phyloP scores from a whole-genome alignment of 441 rosid genomes.

The Erodium moschatum region DNA sequence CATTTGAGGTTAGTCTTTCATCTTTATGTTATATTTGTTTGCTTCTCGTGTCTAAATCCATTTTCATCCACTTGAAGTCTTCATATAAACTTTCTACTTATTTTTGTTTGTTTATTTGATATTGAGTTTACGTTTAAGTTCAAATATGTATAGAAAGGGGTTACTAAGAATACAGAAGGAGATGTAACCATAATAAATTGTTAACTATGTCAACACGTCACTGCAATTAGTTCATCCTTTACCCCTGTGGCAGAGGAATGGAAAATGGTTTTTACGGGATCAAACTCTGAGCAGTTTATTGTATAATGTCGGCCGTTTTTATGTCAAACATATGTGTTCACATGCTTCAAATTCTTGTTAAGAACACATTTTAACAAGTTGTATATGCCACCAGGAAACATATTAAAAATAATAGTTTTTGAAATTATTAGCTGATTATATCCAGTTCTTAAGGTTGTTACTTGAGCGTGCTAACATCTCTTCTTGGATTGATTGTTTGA shows the following conservation, averaged over 20 bases:
- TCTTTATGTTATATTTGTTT: constrained; percentile 22
- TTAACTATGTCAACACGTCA: neutral
- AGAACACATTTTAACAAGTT: neutral
- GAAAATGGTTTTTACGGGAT: neutral
- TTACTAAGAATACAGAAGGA: constrained; percentile 18
- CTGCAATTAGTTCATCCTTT: neutral
- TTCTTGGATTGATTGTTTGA: neutral
- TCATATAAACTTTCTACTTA: constrained; percentile 19
- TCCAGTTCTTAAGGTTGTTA: neutral
- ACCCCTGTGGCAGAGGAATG: neutral
- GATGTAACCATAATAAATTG: neutral
- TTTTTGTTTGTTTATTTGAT: constrained; percentile 26
- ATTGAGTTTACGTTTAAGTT: constrained; percentile 22
- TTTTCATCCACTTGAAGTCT: neutral
- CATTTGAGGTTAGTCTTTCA: constrained; percentile 18
- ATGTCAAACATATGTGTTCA: neutral
- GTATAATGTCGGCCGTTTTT: neutral
- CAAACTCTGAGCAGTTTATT: neutral
- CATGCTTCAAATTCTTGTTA: neutral
- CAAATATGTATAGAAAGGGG: constrained; percentile 26
- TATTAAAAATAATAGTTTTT: neutral
- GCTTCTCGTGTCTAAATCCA: neutral
- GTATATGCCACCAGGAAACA: neutral
- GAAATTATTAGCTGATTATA: neutral
- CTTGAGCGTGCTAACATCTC: neutral